Conservation (phyloP, 805 yeast species). For the Helenozyma rhizophorensis region DNA sequence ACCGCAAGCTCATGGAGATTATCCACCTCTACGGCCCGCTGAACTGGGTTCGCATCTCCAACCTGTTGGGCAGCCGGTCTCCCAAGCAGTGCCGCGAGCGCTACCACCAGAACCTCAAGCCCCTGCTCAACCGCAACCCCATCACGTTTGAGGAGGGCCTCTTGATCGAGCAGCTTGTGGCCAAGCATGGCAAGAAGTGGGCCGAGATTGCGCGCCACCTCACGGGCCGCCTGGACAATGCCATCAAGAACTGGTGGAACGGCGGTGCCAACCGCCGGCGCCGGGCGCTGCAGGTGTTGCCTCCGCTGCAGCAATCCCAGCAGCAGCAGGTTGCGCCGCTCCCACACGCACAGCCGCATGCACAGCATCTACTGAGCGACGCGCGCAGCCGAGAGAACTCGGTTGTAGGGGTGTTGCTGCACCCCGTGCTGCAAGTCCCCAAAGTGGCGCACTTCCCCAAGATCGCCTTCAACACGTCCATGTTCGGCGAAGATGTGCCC, state of each 20-base stretch:
- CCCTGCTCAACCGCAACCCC: constrained; percentile 75
- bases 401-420: background rate
- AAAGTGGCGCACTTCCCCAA: constrained; percentile 18
- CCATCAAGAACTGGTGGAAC: constrained; percentile 95
- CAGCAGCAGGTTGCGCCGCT: background rate
- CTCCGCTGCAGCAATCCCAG: background rate
- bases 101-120: constrained; percentile 87
- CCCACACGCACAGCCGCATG: background rate
- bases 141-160: constrained; percentile 82
- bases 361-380: no score
- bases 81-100: constrained; percentile 92
- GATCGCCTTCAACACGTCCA: constrained; percentile 39
- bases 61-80: constrained; percentile 66
- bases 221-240: constrained; percentile 85
- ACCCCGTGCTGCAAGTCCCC: background rate
- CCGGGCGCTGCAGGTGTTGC: constrained; percentile 31
- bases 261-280: constrained; percentile 87
- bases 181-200: constrained; percentile 83
- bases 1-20: constrained; percentile 62
- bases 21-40: constrained; percentile 71
- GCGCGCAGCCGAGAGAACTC: background rate
- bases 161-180: constrained; percentile 74
- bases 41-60: constrained; percentile 86
- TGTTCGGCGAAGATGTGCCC: constrained; percentile 23
- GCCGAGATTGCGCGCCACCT: constrained; percentile 88